phyloP scores from a whole-genome alignment of 2,329 filamentous ascomycete species.

The Alternaria gaisen region DNA sequence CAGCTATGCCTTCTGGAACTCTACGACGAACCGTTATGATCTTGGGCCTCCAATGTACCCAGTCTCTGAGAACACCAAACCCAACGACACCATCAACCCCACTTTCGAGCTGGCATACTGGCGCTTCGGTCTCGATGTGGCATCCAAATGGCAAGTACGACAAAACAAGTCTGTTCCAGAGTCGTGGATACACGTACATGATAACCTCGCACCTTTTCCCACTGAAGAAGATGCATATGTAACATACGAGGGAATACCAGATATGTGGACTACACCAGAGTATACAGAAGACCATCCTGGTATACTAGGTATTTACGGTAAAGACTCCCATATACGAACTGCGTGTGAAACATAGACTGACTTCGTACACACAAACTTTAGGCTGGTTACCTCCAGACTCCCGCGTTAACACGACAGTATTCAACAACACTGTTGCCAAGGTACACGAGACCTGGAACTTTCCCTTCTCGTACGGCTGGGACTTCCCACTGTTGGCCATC shows the following conservation, averaged over 20 bases:
- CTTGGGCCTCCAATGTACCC: constrained; percentile 63
- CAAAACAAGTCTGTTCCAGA: constrained; percentile 56
- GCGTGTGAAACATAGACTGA: background rate
- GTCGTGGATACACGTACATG: constrained; percentile 59
- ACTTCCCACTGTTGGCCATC: constrained; percentile 46
- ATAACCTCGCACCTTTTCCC: constrained; percentile 64
- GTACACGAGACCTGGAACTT: constrained; percentile 50
- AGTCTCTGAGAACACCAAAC: constrained; percentile 66
- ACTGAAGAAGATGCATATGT: constrained; percentile 61
- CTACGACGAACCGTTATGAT: constrained; percentile 62
- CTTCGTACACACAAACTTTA: background rate
- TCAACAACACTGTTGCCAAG: constrained; percentile 40
- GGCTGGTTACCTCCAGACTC: constrained; percentile 43
- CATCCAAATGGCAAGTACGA: constrained; percentile 62
- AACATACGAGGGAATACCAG: constrained; percentile 61
- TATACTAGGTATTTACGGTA: constrained; percentile 38
- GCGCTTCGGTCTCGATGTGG: constrained; percentile 67
- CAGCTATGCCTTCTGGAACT: constrained; percentile 65
- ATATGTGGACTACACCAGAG: constrained; percentile 43
- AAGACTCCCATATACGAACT: background rate
- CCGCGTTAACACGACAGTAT: constrained; percentile 38
- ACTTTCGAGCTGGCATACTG: constrained; percentile 69
- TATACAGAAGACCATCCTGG: constrained; percentile 46
- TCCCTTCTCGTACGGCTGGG: constrained; percentile 47
- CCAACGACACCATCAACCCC: constrained; percentile 65